Conservation (phyloP, 2,329 filamentous ascomycete genomes). For the Fusarium duplospermum region DNA sequence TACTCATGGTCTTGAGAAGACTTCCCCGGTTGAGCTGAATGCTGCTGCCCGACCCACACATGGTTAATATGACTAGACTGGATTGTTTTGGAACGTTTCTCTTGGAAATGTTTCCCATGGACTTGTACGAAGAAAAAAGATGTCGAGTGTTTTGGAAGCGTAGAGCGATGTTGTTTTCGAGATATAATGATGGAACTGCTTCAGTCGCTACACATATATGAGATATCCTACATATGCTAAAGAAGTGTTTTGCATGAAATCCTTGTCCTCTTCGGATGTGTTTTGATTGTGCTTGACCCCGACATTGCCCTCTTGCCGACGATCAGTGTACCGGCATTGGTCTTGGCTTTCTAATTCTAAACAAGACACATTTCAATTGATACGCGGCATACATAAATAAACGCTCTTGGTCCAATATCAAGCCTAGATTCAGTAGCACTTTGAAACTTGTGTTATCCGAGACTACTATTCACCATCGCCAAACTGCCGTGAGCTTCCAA, state of each 20-base stretch:
- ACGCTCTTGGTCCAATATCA: background rate
- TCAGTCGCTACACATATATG: background rate
- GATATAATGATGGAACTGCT: background rate
- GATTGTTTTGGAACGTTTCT: background rate
- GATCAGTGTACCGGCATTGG: background rate
- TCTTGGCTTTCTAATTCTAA: background rate
- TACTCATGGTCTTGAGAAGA: constrained; percentile 3
- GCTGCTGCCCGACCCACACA: background rate
- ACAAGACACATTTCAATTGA: background rate
- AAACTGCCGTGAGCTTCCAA: background rate
- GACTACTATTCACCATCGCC: background rate
- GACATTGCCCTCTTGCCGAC: background rate
- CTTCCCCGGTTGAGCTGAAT: constrained; percentile 10
- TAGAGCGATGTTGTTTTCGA: background rate
- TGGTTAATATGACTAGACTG: background rate
- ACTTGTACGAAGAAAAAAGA: background rate
- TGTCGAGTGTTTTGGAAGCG: background rate
- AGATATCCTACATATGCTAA: background rate
- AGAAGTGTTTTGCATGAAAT: background rate
- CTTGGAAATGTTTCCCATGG: background rate
- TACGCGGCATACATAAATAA: background rate
- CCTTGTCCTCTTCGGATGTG: background rate
- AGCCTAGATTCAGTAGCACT: background rate
- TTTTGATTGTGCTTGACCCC: background rate
- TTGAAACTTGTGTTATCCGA: background rate